phyloP scores from a whole-genome alignment of 2,329 filamentous ascomycete genomes.

The Triangularia verruculosa region DNA sequence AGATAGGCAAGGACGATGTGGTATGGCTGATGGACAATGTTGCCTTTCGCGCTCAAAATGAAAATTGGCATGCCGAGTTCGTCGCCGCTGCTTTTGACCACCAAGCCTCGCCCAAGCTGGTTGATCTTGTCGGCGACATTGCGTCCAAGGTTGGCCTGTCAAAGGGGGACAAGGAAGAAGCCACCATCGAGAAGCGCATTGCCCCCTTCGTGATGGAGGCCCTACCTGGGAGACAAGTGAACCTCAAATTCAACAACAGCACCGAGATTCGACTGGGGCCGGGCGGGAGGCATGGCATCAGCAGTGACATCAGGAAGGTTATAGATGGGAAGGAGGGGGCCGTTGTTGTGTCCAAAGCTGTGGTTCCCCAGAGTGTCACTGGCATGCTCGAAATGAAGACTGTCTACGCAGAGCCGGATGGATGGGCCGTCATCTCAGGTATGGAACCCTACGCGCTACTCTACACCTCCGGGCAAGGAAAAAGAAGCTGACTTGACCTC shows the following conservation, averaged over 20 bases:
- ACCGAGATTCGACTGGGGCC: constrained; percentile 59
- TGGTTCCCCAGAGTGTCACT: constrained; percentile 49
- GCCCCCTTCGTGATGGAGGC: constrained; percentile 77
- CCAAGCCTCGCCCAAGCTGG: constrained; percentile 63
- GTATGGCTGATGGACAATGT: constrained; percentile 93
- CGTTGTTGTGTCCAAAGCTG: constrained; percentile 46
- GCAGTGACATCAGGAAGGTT: constrained; percentile 57
- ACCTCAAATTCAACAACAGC: constrained; percentile 54
- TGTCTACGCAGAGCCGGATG: constrained; percentile 69
- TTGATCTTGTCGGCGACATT: constrained; percentile 43
- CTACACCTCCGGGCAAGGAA: neutral
- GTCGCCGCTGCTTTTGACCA: constrained; percentile 78
- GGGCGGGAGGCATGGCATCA: constrained; percentile 69
- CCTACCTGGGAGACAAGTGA: constrained; percentile 65
- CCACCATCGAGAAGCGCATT: constrained; percentile 62
- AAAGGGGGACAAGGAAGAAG: constrained; percentile 25
- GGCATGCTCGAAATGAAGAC: constrained; percentile 65
- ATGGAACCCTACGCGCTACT: constrained; percentile 19
- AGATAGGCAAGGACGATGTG: constrained; percentile 62
- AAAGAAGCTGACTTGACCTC: constrained; percentile 19
- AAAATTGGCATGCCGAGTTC: constrained; percentile 75
- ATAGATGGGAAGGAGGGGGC: constrained; percentile 46
- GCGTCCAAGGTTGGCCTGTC: constrained; percentile 25
- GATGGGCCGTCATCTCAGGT: constrained; percentile 82
- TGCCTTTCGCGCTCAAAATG: constrained; percentile 58